Evolutionary conservation across 2,329 filamentous ascomycete species (phyloP), one percentile per base, ranked within the genome.

Genomic region (Apiospora aurea): DNA sequence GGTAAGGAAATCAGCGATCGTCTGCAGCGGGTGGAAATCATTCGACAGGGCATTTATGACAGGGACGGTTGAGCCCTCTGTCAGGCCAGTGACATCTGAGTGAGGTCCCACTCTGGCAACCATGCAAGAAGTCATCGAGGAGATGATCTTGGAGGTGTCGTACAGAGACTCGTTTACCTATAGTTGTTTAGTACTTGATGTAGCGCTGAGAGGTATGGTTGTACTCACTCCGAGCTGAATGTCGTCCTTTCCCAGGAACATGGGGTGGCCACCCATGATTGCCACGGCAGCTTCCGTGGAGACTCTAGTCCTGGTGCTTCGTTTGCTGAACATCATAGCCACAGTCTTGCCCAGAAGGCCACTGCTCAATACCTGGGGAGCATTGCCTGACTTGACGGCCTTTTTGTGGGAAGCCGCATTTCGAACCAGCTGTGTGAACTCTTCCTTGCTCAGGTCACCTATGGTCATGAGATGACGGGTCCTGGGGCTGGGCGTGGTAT

Each of bases 261-360:
- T 98, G 29, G 96, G 92, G 78, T 97, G 93, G 0, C 96, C 96
- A 49, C 95, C 95, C 86, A 99, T 89, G 73, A 94, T 86, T n/a
- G 92, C 90, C 49, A 98, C 91, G 16, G 96, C 96, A 10, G 93
- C 93, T 85, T 99, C 96, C 1, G 95, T 98, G 1, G 95, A 97
- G 44, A 99, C 92, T 74, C 96, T 91, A 16, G 96, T 99, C 73
- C 96, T 90, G 16, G 96, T 99, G 78, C 93, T 97, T 76, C 95
- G 91, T 85, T 99, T 99, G 87, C 89, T 97, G 87, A 99, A 99
- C 87, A 97, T 94, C 91, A 99, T 93, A 76, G 96, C 96, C 44
- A 99, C 90, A 0, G 95, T 95, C 82, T 94, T 91, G 70, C 94
- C 93, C 0, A 88, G 83, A 74, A 99, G 84, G 14, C 89, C 85